Conservation (phyloP, 192 early-diverging fungal species). For the Entophlyctis luteolus region DNA sequence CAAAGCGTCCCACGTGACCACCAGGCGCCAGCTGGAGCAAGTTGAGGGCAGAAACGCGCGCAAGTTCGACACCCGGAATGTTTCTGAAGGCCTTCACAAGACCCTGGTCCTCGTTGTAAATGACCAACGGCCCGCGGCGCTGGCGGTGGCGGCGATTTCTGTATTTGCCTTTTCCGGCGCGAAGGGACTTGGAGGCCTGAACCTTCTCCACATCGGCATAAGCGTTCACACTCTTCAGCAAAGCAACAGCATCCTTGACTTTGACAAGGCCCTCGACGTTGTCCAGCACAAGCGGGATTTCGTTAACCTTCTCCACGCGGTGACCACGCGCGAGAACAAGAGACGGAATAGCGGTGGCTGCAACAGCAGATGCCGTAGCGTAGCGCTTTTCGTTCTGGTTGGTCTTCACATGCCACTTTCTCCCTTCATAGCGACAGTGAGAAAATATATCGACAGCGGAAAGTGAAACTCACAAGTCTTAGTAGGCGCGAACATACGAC, state of each 20-base stretch:
- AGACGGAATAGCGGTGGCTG: conserved; percentile 84
- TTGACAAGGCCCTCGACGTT: conserved; percentile 78
- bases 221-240: conserved; percentile 89
- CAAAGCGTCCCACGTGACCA: conserved; percentile 97
- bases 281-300: conserved; percentile 88
- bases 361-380: conserved; percentile 93
- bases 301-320: conserved; percentile 77
- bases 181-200: conserved; percentile 88
- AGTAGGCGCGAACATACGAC: conserved; percentile 99
- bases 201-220: conserved; percentile 95
- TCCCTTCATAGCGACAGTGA: conserved; percentile 57
- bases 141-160: conserved; percentile 94
- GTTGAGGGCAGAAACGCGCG: conserved; percentile 84
- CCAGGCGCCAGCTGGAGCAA: conserved; percentile 97
- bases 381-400: conserved; percentile 98
- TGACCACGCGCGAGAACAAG: conserved; percentile 96
- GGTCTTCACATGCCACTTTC: conserved; percentile 99
- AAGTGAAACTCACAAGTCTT: no score
- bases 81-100: conserved; percentile 95
- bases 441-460: no score
- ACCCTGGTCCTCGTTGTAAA: conserved; percentile 92
- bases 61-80: conserved; percentile 96
- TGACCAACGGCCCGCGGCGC: conserved; percentile 93
- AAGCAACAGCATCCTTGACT: conserved; percentile 89
- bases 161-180: conserved; percentile 95